Evolutionary conservation across 345 rosid genomes (phyloP).

Genomic region (Excoecaria cochinchinensis): DNA sequence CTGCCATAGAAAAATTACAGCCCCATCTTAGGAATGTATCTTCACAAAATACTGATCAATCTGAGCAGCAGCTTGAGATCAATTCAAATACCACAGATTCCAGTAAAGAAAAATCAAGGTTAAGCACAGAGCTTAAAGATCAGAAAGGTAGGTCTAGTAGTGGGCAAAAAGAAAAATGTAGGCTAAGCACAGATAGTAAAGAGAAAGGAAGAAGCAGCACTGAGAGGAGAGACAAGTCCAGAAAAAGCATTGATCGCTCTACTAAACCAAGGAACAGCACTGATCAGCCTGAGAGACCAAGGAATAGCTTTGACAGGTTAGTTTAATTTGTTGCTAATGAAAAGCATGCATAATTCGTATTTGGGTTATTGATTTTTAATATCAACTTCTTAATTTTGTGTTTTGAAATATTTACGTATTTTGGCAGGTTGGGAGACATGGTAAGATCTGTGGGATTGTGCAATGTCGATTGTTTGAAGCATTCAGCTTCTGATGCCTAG

Average conservation of each 20-base stretch:
- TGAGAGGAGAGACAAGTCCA: conserved; percentile 48
- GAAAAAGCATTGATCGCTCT: conserved; percentile 52
- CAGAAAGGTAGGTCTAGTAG: conserved; percentile 41
- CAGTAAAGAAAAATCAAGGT: conserved; percentile 31
- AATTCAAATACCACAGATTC: conserved; percentile 20
- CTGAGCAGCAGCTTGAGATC: conserved; percentile 22
- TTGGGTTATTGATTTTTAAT: too few species aligned
- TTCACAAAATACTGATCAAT: conserved; percentile 26
- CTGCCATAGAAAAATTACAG: conserved; percentile 62
- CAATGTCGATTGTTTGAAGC: conserved; percentile 71
- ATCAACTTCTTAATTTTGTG: background rate
- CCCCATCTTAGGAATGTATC: conserved; percentile 28
- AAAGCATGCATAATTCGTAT: too few species aligned
- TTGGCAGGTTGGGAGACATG: conserved; percentile 68
- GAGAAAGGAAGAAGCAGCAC: conserved; percentile 49
- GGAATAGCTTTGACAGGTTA: conserved; percentile 84
- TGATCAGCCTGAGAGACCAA: conserved; percentile 59
- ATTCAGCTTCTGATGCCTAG: conserved; percentile 38
- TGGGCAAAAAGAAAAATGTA: conserved; percentile 49
- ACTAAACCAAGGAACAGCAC: conserved; percentile 58
- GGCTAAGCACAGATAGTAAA: conserved; percentile 50
- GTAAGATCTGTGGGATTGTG: conserved; percentile 80
- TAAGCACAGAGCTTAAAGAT: conserved; percentile 37
- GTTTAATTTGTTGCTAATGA: conserved; percentile 2
- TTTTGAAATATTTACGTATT: background rate